A percentile compares a stretch with the other conserved stretches of the same genome.
Conservation (phyloP, 2,329 filamentous ascomycete species). For the Fusarium gaditjirri region DNA sequence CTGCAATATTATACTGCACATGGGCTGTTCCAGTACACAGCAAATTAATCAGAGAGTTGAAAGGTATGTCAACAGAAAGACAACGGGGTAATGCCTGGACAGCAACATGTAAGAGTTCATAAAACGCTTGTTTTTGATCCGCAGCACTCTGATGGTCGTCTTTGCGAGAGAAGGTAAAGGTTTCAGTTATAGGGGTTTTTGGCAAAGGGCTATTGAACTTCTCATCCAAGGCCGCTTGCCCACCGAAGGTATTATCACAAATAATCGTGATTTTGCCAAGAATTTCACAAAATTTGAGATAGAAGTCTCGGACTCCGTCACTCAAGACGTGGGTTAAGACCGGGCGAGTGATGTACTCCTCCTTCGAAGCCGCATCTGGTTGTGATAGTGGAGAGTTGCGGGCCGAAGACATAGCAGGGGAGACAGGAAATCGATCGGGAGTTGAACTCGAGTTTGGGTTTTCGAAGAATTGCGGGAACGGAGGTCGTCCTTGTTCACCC, state of each 20-base stretch:
- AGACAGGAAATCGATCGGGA: constrained; percentile 62
- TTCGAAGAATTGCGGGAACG: constrained; percentile 80
- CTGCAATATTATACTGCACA: constrained; percentile 90
- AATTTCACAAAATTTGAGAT: constrained; percentile 92
- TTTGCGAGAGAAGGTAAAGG: constrained; percentile 87
- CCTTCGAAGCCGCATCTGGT: constrained; percentile 51
- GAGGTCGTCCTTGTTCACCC: constrained; percentile 78
- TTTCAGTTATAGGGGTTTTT: constrained; percentile 94
- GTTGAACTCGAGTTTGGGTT: constrained; percentile 44
- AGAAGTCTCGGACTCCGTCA: constrained; percentile 84
- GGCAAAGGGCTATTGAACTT: constrained; percentile 89
- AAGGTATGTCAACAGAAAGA: constrained; percentile 87
- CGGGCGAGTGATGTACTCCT: constrained; percentile 74
- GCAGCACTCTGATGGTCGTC: constrained; percentile 78
- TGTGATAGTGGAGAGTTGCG: constrained; percentile 43
- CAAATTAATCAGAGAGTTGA: constrained; percentile 93
- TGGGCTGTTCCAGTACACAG: constrained; percentile 97
- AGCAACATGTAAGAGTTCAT: constrained; percentile 93
- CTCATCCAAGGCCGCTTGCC: constrained; percentile 93
- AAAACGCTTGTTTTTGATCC: constrained; percentile 94
- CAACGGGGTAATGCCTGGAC: constrained; percentile 96
- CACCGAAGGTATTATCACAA: constrained; percentile 96
- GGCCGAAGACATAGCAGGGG: constrained; percentile 52
- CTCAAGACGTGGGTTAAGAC: constrained; percentile 72
- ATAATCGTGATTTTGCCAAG: constrained; percentile 95